Evolutionary conservation across 2,329 filamentous ascomycete genomes (phyloP).

Genomic region (Setomelanomma holmii): DNA sequence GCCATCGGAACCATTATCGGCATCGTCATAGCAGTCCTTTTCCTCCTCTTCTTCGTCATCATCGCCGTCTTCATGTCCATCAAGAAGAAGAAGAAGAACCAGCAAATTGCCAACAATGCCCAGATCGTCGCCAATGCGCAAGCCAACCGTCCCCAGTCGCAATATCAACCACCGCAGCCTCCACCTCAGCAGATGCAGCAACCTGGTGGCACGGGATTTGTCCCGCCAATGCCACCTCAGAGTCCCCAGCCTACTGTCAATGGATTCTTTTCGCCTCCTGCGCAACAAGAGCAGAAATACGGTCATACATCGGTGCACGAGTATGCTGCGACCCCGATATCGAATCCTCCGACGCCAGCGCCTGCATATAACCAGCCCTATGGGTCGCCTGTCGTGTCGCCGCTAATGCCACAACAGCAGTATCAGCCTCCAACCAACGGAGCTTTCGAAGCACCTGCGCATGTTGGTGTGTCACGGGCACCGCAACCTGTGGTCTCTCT

Average conservation of each 20-base stretch:
- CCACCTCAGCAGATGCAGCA: constrained; percentile 14
- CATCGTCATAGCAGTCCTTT: constrained; percentile 24
- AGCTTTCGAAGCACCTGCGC: constrained; percentile 1
- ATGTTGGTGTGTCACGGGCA: neutral
- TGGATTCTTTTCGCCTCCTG: constrained; percentile 17
- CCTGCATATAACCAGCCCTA: constrained; percentile 31
- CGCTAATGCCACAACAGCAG: constrained; percentile 6
- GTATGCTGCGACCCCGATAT: constrained; percentile 22
- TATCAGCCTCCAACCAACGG: constrained; percentile 3
- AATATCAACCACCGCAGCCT: constrained; percentile 14
- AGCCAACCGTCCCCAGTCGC: constrained; percentile 21
- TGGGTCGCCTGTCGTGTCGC: neutral
- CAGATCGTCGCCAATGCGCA: constrained; percentile 21
- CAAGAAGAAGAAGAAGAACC: constrained; percentile 28
- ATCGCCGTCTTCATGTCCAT: constrained; percentile 26
- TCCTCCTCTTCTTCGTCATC: constrained; percentile 22
- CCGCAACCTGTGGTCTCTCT: constrained; percentile 3
- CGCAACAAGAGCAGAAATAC: constrained; percentile 21
- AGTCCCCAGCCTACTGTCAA: constrained; percentile 7
- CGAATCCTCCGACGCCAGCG: constrained; percentile 30
- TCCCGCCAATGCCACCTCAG: constrained; percentile 3
- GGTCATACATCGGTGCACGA: constrained; percentile 24
- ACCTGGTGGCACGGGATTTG: neutral
- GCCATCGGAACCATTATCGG: constrained; percentile 28
- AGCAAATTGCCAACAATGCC: constrained; percentile 22